Evolutionary conservation across 345 rosid genomes (phyloP).

Genomic region (Cardiospermum halicacabum): DNA sequence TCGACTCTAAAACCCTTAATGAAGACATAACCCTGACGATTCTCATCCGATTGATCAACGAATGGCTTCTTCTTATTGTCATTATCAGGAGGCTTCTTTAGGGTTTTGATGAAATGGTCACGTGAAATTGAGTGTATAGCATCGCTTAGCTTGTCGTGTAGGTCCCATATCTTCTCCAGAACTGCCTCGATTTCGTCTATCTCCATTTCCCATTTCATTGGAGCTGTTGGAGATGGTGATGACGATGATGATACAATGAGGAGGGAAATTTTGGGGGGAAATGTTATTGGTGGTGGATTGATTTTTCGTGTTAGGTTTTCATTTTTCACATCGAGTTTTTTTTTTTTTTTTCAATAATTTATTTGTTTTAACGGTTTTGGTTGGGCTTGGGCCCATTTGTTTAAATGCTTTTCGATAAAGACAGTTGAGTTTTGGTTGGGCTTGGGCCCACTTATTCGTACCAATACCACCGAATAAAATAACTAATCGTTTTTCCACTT

Average conservation of each 20-base stretch:
- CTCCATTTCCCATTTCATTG: constrained; percentile 82
- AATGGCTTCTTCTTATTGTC: constrained; percentile 35
- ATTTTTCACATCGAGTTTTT: too few species aligned
- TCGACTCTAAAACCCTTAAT: constrained; percentile 63
- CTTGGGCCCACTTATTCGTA: too few species aligned
- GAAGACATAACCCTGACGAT: constrained; percentile 63
- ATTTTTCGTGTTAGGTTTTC: too few species aligned
- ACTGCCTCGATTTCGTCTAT: constrained; percentile 77
- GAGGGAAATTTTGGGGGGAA: constrained; percentile 10
- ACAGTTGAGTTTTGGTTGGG: too few species aligned
- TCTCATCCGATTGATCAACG: constrained; percentile 31
- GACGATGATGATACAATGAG: background rate
- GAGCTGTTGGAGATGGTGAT: too few species aligned
- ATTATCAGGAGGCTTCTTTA: constrained; percentile 24
- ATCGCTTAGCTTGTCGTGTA: constrained; percentile 95
- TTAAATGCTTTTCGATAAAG: background rate
- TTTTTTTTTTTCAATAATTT: too few species aligned
- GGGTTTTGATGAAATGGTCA: constrained; percentile 54
- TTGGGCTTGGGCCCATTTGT: background rate
- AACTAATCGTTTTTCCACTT: too few species aligned
- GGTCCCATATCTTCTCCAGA: constrained; percentile 92
- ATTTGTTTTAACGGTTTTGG: background rate
- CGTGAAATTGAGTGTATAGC: constrained; percentile 85
- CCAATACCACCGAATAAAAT: too few species aligned
- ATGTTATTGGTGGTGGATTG: background rate